A percentile compares a stretch with the other conserved stretches of the same genome.
Evolutionary conservation across 2,329 filamentous ascomycete genomes (phyloP).

Genomic region (Xylariomycetidae sp.): DNA sequence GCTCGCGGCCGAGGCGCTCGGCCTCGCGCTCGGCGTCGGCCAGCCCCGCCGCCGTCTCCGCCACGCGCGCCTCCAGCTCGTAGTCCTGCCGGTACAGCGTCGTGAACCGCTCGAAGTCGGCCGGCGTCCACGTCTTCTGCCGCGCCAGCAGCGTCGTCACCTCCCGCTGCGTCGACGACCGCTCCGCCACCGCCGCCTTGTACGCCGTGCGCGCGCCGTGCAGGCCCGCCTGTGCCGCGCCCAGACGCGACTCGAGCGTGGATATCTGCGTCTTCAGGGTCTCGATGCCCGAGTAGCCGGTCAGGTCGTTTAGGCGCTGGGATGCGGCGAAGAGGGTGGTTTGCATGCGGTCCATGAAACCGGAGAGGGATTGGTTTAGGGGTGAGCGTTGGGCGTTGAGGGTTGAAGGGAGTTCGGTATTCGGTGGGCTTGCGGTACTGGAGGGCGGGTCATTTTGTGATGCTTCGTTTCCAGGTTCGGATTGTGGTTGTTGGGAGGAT

Average conservation of each 20-base stretch:
- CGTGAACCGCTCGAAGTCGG: constrained; percentile 92
- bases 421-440: too few species aligned
- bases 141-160: constrained; percentile 90
- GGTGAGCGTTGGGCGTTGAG: constrained; percentile 38
- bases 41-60: constrained; percentile 65
- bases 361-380: constrained; percentile 49
- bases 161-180: constrained; percentile 88
- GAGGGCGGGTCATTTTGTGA: constrained; percentile 3
- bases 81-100: constrained; percentile 88
- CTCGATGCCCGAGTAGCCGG: constrained; percentile 90
- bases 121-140: constrained; percentile 85
- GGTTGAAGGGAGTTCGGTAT: constrained; percentile 40
- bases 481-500: constrained; percentile 5
- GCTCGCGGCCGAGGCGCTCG: constrained; percentile 67
- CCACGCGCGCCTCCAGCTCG: constrained; percentile 81
- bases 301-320: constrained; percentile 87
- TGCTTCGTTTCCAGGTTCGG: constrained; percentile 1
- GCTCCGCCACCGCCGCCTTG: constrained; percentile 75
- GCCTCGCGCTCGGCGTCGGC: constrained; percentile 73
- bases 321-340: constrained; percentile 79
- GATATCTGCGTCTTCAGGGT: constrained; percentile 75
- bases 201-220: constrained; percentile 70
- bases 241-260: constrained; percentile 55
- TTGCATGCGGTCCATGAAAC: constrained; percentile 85
- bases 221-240: constrained; percentile 59